Evolutionary conservation across 495 filamentous ascomycete genomes (phyloP), one percentile per base, ranked within the genome.

Genomic region (Hypoxylon lienhwacheense): DNA sequence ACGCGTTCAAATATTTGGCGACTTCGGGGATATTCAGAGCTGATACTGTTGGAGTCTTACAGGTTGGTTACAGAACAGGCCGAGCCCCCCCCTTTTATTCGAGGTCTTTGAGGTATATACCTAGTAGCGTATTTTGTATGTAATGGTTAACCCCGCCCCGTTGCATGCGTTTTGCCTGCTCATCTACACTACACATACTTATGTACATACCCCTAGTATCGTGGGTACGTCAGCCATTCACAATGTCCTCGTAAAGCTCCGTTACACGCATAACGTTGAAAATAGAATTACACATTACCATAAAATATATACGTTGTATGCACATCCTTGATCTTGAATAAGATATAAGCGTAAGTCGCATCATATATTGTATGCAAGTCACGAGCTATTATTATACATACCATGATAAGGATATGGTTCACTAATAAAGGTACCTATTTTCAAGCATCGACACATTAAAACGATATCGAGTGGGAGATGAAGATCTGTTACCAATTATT

Each of bases 11-110:
- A 17, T 25, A 35, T 37, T 52, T 61, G 51, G n/a, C 51, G 58
- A 55, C 29, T 55, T 55, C 58, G 58, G 58, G 58, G 51, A 61
- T 55, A 55, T 61, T 55, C 31, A 56, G 10, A 48, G 36, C 52
- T 61, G 50, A 52, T 47, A 56, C 52, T 37, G 47, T 61, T 52
- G 41, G 52, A 61, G 48, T 52, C 47, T 61, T 43, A 47, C 57
- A 56, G 47, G 47, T 53, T 53, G 35, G 51, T 52, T 52, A 55
- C 57, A 47, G 47, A 19, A 47, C 24, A n/a, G 43, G 51, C 46
- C 48, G 39, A 21, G 46, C 10, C 47, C 58, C 52, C 42, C 10
- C 47, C 58, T 47, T 43, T 56, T 39, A 8, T 11, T 35, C 12
- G 5, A 14, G 16, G 14, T 37, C 50, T 49, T 42, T 60, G 45